phyloP scores from a whole-genome alignment of 192 early-diverging fungal genomes.

The Coemansia furcata region DNA sequence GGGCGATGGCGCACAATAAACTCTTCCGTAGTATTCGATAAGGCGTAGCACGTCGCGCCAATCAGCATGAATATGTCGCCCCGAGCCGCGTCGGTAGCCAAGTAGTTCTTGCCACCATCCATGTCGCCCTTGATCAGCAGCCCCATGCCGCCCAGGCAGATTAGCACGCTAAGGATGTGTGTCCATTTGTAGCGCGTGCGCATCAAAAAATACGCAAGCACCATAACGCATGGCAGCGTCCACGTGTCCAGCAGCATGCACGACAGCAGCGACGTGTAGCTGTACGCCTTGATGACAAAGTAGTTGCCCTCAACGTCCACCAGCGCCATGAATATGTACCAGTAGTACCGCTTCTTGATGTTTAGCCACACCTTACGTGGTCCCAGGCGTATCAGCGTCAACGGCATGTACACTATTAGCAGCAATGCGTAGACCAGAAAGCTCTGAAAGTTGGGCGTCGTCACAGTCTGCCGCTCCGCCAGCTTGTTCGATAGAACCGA shows the following conservation, averaged over 20 bases:
- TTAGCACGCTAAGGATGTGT: conserved; percentile 68
- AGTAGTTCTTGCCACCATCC: conserved; percentile 58
- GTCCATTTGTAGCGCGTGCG: conserved; percentile 61
- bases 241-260: conserved; percentile 78
- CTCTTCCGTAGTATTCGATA: conserved; percentile 73
- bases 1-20: conserved; percentile 70
- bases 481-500: conserved; percentile 67
- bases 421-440: conserved; percentile 65
- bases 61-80: conserved; percentile 73
- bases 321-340: conserved; percentile 61
- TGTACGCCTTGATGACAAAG: conserved; percentile 75
- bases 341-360: conserved; percentile 42
- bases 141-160: conserved; percentile 68
- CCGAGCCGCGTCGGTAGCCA: conserved; percentile 56
- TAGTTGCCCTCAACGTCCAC: conserved; percentile 83
- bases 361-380: conserved; percentile 39
- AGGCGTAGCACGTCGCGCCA: conserved; percentile 71
- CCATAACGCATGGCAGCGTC: conserved; percentile 71
- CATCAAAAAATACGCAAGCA: conserved; percentile 66
- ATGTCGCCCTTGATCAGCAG: conserved; percentile 67
- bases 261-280: conserved; percentile 72
- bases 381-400: conserved; percentile 43
- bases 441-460: conserved; percentile 70
- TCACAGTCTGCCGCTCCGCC: conserved; percentile 52
- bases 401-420: conserved; percentile 51